Percentiles rank a stretch among this genome's conserved stretches.
These are phyloP conservation scores for Ophiosphaerella narmari DNA, from an alignment of 2,329 filamentous ascomycete species.

Conservation along the genomic window DNA sequence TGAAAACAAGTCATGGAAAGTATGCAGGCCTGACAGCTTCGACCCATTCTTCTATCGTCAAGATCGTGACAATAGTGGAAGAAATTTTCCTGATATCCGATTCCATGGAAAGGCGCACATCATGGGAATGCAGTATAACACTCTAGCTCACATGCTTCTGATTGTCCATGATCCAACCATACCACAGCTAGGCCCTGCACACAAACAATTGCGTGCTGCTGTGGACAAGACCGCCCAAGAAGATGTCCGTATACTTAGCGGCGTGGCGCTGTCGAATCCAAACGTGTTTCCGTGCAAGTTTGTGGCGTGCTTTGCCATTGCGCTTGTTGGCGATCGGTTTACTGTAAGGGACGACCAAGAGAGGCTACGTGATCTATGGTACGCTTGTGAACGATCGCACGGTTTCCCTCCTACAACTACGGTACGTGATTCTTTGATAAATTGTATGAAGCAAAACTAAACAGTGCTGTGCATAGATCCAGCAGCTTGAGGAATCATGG, in stretches of 20 bases:
- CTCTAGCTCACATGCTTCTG: slow-evolving; percentile 41
- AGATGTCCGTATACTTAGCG: slow-evolving; percentile 42
- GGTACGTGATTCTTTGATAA: not conserved
- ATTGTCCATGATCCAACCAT: slow-evolving; percentile 44
- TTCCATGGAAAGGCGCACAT: slow-evolving; percentile 43
- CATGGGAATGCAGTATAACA: slow-evolving; percentile 42
- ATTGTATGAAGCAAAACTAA: too few species aligned
- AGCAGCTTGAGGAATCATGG: slow-evolving; percentile 44
- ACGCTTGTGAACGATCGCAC: slow-evolving; percentile 36
- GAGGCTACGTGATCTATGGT: slow-evolving; percentile 36
- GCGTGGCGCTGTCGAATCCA: slow-evolving; percentile 40
- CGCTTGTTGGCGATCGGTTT: slow-evolving; percentile 43
- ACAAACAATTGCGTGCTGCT: slow-evolving; percentile 35
- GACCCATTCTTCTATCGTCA: slow-evolving; percentile 41
- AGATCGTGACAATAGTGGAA: slow-evolving; percentile 40
- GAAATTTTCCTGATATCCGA: slow-evolving; percentile 42
- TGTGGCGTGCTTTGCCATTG: slow-evolving; percentile 44
- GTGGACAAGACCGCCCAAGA: slow-evolving; percentile 42
- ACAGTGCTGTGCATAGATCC: slow-evolving; percentile 7
- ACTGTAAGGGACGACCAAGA: slow-evolving; percentile 37
- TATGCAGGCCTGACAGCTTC: slow-evolving; percentile 38
- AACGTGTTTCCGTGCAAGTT: slow-evolving; percentile 44
- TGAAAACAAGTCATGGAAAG: slow-evolving; percentile 42
- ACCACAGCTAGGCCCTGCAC: slow-evolving; percentile 42
- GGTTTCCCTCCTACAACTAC: slow-evolving; percentile 42